Evolutionary conservation across 176 grass and related monocot species (phyloP).

Genomic region (Carex cristatella): DNA sequence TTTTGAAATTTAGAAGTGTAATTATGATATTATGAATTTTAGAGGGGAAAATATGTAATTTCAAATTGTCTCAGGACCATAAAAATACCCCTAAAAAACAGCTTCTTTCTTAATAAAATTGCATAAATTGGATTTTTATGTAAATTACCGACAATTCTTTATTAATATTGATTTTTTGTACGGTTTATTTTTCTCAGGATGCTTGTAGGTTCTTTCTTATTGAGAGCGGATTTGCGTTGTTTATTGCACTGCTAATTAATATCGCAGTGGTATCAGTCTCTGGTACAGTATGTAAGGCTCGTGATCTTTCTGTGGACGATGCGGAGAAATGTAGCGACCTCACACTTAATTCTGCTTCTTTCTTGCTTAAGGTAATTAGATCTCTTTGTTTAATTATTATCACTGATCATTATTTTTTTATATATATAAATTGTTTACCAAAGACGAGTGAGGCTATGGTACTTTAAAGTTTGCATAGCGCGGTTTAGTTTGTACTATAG

Average conservation of each 20-base stretch:
- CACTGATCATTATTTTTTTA: background rate
- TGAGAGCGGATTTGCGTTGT: constrained; percentile 75
- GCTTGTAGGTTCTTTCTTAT: constrained; percentile 75
- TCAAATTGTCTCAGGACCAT: no score
- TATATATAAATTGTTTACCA: no score
- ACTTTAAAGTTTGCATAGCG: no score
- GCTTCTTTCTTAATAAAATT: background rate
- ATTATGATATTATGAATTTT: no score
- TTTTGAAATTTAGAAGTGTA: no score
- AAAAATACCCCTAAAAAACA: background rate
- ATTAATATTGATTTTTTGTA: background rate
- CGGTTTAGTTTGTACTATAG: no score
- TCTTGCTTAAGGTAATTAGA: constrained; percentile 58
- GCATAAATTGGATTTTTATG: background rate
- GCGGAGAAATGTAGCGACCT: constrained; percentile 47
- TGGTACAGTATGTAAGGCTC: constrained; percentile 47
- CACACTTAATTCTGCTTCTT: constrained; percentile 63
- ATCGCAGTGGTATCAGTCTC: constrained; percentile 70
- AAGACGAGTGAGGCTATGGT: no score
- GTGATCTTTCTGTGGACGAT: constrained; percentile 34
- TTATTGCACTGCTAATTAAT: constrained; percentile 86
- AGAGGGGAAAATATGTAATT: no score
- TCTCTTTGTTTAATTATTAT: background rate
- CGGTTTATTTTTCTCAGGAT: constrained; percentile 32
- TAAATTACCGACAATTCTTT: background rate